Base-by-base conservation (phyloP, 2,329 filamentous ascomycete genomes). In the Exserohilum turcica region DNA sequence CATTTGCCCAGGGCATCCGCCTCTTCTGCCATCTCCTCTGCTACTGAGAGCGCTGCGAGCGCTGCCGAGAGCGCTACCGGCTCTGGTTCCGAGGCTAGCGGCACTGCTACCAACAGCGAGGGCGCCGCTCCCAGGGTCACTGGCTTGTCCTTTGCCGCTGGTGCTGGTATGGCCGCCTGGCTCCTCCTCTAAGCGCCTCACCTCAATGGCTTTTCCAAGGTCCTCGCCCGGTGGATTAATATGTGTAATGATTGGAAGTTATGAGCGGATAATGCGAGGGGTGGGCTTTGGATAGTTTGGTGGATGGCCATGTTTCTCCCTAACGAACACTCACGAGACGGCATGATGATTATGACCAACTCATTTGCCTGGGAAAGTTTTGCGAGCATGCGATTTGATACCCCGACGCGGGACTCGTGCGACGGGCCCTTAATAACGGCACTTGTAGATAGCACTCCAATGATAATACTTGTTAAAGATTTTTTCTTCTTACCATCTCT, bases 121-220 rank as follows among this genome's bases (percentile, higher is more conserved):
- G 33, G 31, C 10, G 40, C 57, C 48, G 70, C 71, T 32, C 56
- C 72, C 55, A 69, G 66, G 63, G 65, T 63, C 46, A 77, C 73
- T 28, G 73, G 65, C 51, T 60, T 72, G 19, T 72, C 74, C 31
- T 43, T 76, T 32, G 68, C 69, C 37, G 74, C 71, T 59, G 74
- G 64, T 50, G 70, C 64, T 29, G 74, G 69, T 60, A 50, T 74
- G 36, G 71, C 71, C 43, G 72, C 73, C 45, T 64, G 70, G 59
- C 57, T 76, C 59, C 57, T 76, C 54, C 59, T 77, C 56, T 77
- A 76, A 75, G 61, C 56, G 40, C 52, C 21, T 45, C 27, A 43
- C 32, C 19, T 38, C 44, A 31, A 43, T 12, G 31, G 36, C 27
- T 38, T 46, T 40, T 53, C 57, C 60, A 63, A 71, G 56, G 45